Evolutionary conservation across 768 basidiomycete genomes (phyloP).

Genomic region (Fistulinella prunicolor): DNA sequence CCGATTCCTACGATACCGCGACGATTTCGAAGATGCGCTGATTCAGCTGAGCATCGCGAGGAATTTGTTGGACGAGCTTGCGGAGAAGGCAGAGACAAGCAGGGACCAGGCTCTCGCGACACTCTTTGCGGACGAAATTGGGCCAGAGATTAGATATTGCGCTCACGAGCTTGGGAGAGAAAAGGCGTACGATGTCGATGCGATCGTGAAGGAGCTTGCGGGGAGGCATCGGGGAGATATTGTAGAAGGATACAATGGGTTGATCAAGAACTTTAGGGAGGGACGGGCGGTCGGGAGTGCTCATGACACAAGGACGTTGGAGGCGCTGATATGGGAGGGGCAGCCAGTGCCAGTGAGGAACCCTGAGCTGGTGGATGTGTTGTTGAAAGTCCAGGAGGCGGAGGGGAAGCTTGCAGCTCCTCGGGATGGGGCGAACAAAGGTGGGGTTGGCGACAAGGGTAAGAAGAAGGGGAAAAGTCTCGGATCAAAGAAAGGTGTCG

Average conservation of each 20-base stretch:
- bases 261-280: constrained; percentile 50
- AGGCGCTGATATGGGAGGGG: constrained; percentile 72
- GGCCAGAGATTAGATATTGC: constrained; percentile 88
- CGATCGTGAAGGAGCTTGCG: constrained; percentile 64
- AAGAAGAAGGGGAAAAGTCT: constrained; percentile 38
- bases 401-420: constrained; percentile 53
- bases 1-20: constrained; percentile 74
- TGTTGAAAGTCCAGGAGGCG: constrained; percentile 80
- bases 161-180: constrained; percentile 82
- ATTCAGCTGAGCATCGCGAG: constrained; percentile 78
- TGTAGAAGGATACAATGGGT: constrained; percentile 57
- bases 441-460: constrained; percentile 24
- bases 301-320: constrained; percentile 52
- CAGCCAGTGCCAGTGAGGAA: constrained; percentile 82
- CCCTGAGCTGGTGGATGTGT: constrained; percentile 86
- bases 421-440: constrained; percentile 19
- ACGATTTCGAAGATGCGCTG: constrained; percentile 73
- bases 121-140: constrained; percentile 81
- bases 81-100: constrained; percentile 61
- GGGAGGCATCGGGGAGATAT: constrained; percentile 54
- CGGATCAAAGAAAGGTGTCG: constrained; percentile 71
- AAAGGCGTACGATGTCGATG: constrained; percentile 80
- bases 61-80: constrained; percentile 65
- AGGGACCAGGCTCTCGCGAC: constrained; percentile 85
- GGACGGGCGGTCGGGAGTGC: constrained; percentile 39